These are phyloP conservation scores for Colletotrichum zoysiae DNA, from an alignment of 2,329 filamentous ascomycete genomes.

Conservation along the genomic window DNA sequence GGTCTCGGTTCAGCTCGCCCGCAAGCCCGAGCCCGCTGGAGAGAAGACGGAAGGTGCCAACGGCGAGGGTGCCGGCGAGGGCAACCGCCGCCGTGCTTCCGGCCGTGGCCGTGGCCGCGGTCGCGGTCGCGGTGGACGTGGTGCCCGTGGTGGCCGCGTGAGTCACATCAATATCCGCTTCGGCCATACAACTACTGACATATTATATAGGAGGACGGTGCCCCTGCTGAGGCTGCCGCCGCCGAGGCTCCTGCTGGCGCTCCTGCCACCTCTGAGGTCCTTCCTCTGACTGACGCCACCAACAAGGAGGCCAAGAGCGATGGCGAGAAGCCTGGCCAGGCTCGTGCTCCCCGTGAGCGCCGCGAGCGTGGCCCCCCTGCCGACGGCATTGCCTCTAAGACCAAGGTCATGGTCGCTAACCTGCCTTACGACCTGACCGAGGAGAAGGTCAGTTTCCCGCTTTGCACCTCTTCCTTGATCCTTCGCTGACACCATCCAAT, in stretches of 20 bases:
- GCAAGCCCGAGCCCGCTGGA: slow-evolving; percentile 90
- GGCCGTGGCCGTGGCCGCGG: slow-evolving; percentile 77
- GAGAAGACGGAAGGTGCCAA: slow-evolving; percentile 82
- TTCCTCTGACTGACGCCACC: slow-evolving; percentile 72
- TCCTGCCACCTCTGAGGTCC: slow-evolving; percentile 64
- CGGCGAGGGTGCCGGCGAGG: slow-evolving; percentile 80
- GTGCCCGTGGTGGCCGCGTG: slow-evolving; percentile 68
- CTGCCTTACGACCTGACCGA: slow-evolving; percentile 97
- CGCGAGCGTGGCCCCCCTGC: slow-evolving; percentile 93
- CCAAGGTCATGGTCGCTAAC: slow-evolving; percentile 99
- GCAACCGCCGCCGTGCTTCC: slow-evolving; percentile 71
- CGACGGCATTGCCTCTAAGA: slow-evolving; percentile 98
- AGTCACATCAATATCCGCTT: not conserved
- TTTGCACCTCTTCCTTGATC: not conserved
- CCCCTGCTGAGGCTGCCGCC: slow-evolving; percentile 59
- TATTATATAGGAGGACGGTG: slow-evolving; percentile 60
- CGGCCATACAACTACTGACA: slow-evolving; percentile 16
- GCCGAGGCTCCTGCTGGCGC: slow-evolving; percentile 58
- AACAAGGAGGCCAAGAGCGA: slow-evolving; percentile 70
- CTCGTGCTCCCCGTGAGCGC: slow-evolving; percentile 70
- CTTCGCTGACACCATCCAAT: slow-evolving; percentile 45
- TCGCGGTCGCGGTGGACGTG: slow-evolving; percentile 76
- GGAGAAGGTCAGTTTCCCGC: slow-evolving; percentile 79
- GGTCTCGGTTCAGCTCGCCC: slow-evolving; percentile 98
- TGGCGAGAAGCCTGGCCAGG: slow-evolving; percentile 65